Percentiles rank a stretch among this genome's conserved stretches.
Conservation (phyloP, 371 early-diverging fungal genomes). For the Mortierella sp. region DNA sequence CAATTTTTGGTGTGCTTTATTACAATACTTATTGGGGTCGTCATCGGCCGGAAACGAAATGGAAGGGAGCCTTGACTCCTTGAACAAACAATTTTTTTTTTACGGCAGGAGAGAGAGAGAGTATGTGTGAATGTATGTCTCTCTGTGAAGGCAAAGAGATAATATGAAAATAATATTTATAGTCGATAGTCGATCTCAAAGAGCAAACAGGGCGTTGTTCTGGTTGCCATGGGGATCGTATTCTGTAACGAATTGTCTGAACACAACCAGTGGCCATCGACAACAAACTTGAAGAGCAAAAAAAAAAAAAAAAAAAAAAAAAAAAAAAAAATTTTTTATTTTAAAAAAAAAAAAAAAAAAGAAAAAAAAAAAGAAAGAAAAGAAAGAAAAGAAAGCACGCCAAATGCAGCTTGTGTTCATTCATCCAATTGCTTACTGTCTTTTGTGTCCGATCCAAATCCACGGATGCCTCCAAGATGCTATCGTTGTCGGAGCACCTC, state of each 20-base stretch:
- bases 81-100: too few species aligned
- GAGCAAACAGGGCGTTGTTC: conserved; percentile 54
- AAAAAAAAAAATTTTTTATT: background rate
- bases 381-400: background rate
- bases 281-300: too few species aligned
- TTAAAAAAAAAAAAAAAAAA: background rate
- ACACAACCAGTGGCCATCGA: conserved; percentile 60
- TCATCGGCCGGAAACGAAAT: too few species aligned
- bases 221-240: conserved; percentile 44
- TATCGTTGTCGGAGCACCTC: conserved; percentile 2
- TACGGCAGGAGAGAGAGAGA: too few species aligned
- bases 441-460: conserved; percentile 35
- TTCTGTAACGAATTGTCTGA: conserved; percentile 41
- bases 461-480: conserved; percentile 32
- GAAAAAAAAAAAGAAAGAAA: background rate
- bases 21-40: too few species aligned
- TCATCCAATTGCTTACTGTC: conserved; percentile 9
- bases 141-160: too few species aligned
- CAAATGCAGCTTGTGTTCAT: background rate
- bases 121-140: too few species aligned
- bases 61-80: too few species aligned
- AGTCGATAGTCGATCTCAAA: too few species aligned
- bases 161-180: too few species aligned
- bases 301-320: conserved; percentile 45
- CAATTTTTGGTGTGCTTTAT: too few species aligned